Conservation (phyloP, 148 eudicot genomes). For the Rhododendron griersonianum region DNA sequence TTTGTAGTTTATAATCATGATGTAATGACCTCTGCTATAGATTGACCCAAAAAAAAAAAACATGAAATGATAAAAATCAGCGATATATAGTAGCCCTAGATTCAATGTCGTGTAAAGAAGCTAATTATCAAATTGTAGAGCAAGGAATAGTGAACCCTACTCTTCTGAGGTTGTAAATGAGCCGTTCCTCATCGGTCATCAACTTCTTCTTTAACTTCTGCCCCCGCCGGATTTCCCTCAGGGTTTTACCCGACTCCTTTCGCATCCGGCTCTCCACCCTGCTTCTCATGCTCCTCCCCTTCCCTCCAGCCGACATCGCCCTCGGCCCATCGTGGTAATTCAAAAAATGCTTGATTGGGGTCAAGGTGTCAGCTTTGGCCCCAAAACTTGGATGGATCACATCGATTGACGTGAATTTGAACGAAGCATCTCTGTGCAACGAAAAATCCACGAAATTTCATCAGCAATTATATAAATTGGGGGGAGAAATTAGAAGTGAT, state of each 20-base stretch:
- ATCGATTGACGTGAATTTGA: slow-evolving; percentile 6
- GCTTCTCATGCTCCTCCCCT: slow-evolving; percentile 78
- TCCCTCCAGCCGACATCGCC: slow-evolving; percentile 48
- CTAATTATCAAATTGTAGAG: not conserved
- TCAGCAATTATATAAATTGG: not conserved
- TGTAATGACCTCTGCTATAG: too few species aligned
- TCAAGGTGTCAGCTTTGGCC: slow-evolving; percentile 3
- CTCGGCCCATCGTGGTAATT: slow-evolving; percentile 35
- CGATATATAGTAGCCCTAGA: not conserved
- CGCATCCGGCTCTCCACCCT: slow-evolving; percentile 84
- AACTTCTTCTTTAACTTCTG: slow-evolving; percentile 70
- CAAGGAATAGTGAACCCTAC: slow-evolving; percentile 27
- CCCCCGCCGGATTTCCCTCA: slow-evolving; percentile 72
- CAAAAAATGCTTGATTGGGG: slow-evolving; percentile 10
- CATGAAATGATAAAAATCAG: not conserved
- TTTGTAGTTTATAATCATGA: too few species aligned
- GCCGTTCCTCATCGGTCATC: slow-evolving; percentile 97
- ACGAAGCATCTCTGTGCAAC: slow-evolving; percentile 14
- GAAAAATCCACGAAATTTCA: slow-evolving; percentile 28
- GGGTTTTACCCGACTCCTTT: slow-evolving; percentile 85
- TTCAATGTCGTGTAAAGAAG: not conserved
- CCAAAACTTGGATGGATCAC: slow-evolving; percentile 12
- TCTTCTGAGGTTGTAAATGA: slow-evolving; percentile 73
- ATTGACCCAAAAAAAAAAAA: too few species aligned
- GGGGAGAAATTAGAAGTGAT: not conserved